phyloP scores from a whole-genome alignment of 2,329 filamentous ascomycete genomes.

The Aureobasidium sp. region DNA sequence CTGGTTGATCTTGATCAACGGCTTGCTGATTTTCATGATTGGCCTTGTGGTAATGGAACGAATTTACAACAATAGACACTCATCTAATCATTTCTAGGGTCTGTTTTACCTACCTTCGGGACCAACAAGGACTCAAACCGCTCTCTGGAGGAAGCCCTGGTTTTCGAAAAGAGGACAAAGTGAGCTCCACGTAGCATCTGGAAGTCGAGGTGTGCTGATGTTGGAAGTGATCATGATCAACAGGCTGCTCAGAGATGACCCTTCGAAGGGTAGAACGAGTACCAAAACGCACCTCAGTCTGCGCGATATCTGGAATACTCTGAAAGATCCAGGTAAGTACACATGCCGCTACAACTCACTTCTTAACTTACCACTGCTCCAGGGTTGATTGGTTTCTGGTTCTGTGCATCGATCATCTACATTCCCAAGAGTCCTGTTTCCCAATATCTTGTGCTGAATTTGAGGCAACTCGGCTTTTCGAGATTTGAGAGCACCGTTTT shows the following conservation, averaged over 20 bases:
- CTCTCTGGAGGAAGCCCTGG: constrained; percentile 23
- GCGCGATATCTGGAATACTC: not conserved
- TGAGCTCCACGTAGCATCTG: not conserved
- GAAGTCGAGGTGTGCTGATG: not conserved
- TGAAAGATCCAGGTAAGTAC: constrained; percentile 3
- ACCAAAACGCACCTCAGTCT: not conserved
- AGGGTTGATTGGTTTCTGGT: not conserved
- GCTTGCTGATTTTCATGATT: constrained; percentile 15
- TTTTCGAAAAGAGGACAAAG: constrained; percentile 25
- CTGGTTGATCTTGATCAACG: constrained; percentile 18
- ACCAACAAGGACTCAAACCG: constrained; percentile 25
- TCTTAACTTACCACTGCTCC: not conserved
- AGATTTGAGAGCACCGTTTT: constrained; percentile 17
- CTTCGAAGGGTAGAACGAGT: constrained; percentile 11
- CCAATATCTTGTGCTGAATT: constrained; percentile 52
- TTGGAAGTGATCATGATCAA: constrained; percentile 25
- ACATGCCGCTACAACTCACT: not conserved
- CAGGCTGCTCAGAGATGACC: constrained; percentile 15
- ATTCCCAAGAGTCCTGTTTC: constrained; percentile 46
- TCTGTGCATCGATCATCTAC: constrained; percentile 24
- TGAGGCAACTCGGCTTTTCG: constrained; percentile 49
- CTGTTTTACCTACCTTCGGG: constrained; percentile 26
- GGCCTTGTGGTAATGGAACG: constrained; percentile 12
- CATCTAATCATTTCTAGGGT: constrained; percentile 18
- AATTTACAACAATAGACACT: no score